Conservation (phyloP, 352 stramenopile genomes). For the Globisporangium echinulatum region DNA sequence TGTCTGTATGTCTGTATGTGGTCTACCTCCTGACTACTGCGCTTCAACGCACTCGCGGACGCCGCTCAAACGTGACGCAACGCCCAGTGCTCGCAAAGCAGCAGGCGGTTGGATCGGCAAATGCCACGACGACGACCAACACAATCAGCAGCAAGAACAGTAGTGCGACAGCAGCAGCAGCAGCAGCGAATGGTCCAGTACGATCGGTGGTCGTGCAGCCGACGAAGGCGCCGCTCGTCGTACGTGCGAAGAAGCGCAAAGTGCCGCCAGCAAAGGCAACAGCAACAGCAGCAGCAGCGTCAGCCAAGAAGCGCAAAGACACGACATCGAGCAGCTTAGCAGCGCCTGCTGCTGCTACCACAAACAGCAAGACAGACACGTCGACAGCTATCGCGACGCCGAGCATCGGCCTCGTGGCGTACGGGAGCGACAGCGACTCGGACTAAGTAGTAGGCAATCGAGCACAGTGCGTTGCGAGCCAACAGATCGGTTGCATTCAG, state of each 20-base stretch:
- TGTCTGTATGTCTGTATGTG: no score
- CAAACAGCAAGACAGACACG: slow-evolving; percentile 9
- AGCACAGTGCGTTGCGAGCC: no score
- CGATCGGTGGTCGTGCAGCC: slow-evolving; percentile 14
- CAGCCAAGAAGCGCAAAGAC: slow-evolving; percentile 16
- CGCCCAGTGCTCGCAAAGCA: slow-evolving; percentile 56
- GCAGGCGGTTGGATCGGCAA: slow-evolving; percentile 1
- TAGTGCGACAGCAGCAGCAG: background rate
- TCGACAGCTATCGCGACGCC: slow-evolving; percentile 6
- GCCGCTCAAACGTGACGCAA: background rate
- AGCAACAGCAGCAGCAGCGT: background rate
- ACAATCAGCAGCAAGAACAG: slow-evolving; percentile 15
- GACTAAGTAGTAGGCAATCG: slow-evolving; percentile 3
- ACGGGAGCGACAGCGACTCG: slow-evolving; percentile 67
- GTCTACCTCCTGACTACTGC: no score
- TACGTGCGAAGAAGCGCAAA: slow-evolving; percentile 53
- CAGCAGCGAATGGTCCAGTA: background rate
- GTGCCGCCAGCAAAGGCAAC: slow-evolving; percentile 6
- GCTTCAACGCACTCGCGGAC: no score
- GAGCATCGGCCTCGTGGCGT: slow-evolving; percentile 44
- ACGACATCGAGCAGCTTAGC: slow-evolving; percentile 8
- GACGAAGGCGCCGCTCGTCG: slow-evolving; percentile 26
- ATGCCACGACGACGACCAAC: no score
- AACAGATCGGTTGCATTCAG: no score
- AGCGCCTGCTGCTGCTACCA: no score